Evolutionary conservation across 306 rosid genomes (phyloP), one percentile per base, ranked within the genome.

Genomic region (Senna siamea): DNA sequence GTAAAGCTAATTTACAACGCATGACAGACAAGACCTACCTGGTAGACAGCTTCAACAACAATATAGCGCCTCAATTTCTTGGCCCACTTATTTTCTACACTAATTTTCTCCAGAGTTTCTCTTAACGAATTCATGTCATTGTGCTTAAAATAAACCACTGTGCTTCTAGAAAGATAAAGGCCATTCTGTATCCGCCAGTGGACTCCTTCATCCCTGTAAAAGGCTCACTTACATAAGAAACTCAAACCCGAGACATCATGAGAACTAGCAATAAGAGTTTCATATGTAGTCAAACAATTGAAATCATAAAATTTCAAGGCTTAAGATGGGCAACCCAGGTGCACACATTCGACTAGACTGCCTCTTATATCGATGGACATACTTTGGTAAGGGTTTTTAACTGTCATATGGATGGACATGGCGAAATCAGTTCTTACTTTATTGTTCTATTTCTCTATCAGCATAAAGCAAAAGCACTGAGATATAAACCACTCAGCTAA

Each of bases 131-230:
- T 80, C 93, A 92, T 86, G 78, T 95, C 92, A 70, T 95, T 95
- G 84, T 95, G 99, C 83, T 90, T 95, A 78, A 90, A 95, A 77
- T 92, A 90, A 75, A 92, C 87, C 70, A 95, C 86, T 35, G 87
- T 92, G 86, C 98, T 95, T 83, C 98, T 84, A 56, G 99, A 95
- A 83, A 95, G 99, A 85, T 87, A 62, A 53, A 95, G 92, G 57
- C 99, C 98, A 82, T 95, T 95, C 78, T 95, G 99, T 76, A 92
- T 92, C 77, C 98, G 98, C 99, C 99, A 95, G 76, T 95, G 99
- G 54, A 92, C 99, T 69, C 98, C 99, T 77, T 95, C 99, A 34
- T 95, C 99, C 73, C 98, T 95, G 83, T 57, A 75, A 88, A 71
- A 67, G 48, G 74, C 15, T 55, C 9, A 58, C 11, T 38, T 68